Evolutionary conservation across 164 flowering plant genomes (phyloP).

Genomic region (Nymphaea thermarum): DNA sequence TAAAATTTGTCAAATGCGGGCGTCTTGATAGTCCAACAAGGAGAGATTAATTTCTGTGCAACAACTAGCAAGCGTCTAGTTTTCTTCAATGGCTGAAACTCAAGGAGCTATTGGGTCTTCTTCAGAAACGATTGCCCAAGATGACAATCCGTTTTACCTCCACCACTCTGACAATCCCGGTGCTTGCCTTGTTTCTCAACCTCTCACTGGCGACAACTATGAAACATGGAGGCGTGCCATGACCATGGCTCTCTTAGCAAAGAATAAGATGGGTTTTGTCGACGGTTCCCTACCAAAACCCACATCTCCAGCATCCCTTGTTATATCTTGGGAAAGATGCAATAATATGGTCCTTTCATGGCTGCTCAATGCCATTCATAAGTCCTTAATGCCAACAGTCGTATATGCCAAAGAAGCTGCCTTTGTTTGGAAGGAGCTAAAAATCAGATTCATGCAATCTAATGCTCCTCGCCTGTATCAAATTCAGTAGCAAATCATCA

Average conservation of each 20-base stretch:
- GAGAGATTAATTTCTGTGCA: too few species aligned
- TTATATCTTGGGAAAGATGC: neutral
- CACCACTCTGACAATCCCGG: too few species aligned
- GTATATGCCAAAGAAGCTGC: constrained; percentile 5
- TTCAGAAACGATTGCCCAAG: too few species aligned
- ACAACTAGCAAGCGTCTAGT: too few species aligned
- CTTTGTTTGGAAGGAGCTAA: neutral
- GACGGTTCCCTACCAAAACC: neutral
- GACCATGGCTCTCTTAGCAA: constrained; percentile 1
- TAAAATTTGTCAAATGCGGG: too few species aligned
- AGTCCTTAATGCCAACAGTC: neutral
- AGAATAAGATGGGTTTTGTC: constrained; percentile 3
- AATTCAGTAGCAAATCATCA: neutral
- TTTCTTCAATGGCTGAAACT: too few species aligned
- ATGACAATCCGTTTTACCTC: too few species aligned
- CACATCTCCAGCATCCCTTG: neutral
- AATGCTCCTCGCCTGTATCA: constrained; percentile 1
- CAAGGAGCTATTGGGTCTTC: too few species aligned
- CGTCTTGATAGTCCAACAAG: too few species aligned
- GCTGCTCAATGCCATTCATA: constrained; percentile 1
- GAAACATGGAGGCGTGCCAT: constrained; percentile 1
- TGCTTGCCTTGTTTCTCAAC: neutral
- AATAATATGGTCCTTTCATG: constrained; percentile 6
- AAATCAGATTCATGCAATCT: neutral
- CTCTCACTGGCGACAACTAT: neutral